Base-by-base conservation (phyloP, 2,329 filamentous ascomycete species). In the Aspergillus ruber region DNA sequence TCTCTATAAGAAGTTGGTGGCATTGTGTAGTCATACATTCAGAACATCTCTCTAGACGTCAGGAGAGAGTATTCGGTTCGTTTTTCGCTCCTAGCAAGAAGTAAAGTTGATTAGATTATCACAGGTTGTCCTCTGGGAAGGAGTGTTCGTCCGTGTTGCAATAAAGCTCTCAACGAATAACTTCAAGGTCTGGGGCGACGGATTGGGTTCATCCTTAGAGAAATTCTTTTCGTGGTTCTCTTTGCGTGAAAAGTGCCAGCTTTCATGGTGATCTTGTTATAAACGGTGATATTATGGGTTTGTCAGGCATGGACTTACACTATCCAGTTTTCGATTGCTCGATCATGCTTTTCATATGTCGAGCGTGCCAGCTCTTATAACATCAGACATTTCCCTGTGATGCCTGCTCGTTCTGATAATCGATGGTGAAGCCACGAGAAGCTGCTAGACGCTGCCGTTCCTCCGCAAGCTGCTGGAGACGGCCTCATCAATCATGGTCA, bases 101-200 rank as follows among this genome's bases (percentile, higher is more conserved):
- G 23, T 51, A 12, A 59, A 48, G 38, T 29, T 48, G 6, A 21
- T 47, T 4, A 56, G 43, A 8, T 47, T 47, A 13, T 49, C 9
- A 33, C 23, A 52, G 10, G 29, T 32, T 10, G 45, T 33, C 18
- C 45, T 43, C 32, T 54, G n/a, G 10, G 45, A 49, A 6, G 49
- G 49, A 12, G 53, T 1, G 5, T 40, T 50, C 27, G 45, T 46
- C 6, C 33, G 23, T n/a, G 9, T 44, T 13, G 18, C 18, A 47
- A 57, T 50, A 29, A 51, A 55, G 32, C 33, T 15, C 20, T 58
- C 45, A 12, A 23, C 40, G 18, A 58, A 56, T 8, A 20, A 43
- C 48, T 58, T 58, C 1, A 57, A 35, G 3, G 47, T 7, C 15
- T 53, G 4, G 0, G 43, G 46, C 3, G 49, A 46, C 0, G 44